Base-by-base conservation (phyloP, 1,284 basidiomycete species). In the Phaffia rhodozyma region DNA sequence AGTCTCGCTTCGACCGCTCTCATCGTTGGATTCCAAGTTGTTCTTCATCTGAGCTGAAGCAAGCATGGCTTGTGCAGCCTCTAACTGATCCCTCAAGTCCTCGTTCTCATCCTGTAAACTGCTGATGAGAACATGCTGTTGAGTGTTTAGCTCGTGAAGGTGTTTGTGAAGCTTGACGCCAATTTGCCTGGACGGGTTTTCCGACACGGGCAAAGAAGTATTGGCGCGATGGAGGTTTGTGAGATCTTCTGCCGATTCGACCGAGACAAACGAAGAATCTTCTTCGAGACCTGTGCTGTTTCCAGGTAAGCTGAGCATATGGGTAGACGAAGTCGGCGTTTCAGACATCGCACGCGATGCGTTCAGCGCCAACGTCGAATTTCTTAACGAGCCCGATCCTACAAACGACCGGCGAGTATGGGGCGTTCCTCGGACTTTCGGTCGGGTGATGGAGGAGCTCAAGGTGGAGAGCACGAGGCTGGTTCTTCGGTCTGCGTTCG, bases 81-180 rank as follows among this genome's bases (percentile, higher is more conserved):
- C 58, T 16, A 63, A 48, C 34, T 63, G 48, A 29, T 51, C 62
- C 13, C 55, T 32, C 38, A 43, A 16, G 13, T 43, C 38, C 13
- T 43, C 38, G 13, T 43, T 43, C 21, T 63, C 62, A 4, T 65
- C 63, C 49, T 65, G 58, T 20, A 65, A 58, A 21, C 48, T 57
- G 25, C 30, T 30, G 34, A 60, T 65, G 20, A 47, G 54, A 25
- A 61, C 34, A 23, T 65, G 58, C 29, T 60, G 63, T 54, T 65
- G 63, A 16, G 63, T 65, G 63, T 65, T 65, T 34, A 65, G 63
- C 16, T 47, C 49, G 55, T 65, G 63, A 5, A 65, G 59, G 32
- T 65, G 63, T n/a, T 50, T 47, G 25, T 65, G 58, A 13, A 65
- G 58, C 55, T 65, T 65, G 52, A 65, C 52, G 23, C 54, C 63